A percentile compares a stretch with the other conserved stretches of the same genome.
Conservation (phyloP, 768 basidiomycete species). For the Russula earlei region DNA sequence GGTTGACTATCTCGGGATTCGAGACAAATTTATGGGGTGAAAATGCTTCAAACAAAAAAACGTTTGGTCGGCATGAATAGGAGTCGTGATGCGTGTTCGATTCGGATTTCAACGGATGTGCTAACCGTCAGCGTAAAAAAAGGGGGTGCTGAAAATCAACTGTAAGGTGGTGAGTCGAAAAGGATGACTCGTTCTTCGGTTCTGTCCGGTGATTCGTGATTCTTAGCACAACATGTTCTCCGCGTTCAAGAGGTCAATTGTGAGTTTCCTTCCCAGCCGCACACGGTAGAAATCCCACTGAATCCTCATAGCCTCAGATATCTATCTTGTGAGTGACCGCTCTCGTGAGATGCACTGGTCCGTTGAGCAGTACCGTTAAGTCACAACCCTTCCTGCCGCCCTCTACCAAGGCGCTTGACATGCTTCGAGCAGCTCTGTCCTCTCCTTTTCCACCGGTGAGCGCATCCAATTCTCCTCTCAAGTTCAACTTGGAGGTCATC, state of each 20-base stretch:
- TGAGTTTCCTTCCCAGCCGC: not conserved
- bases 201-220: not conserved
- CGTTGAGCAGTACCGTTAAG: conserved; percentile 28
- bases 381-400: conserved; percentile 56
- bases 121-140: too few relatives aligned
- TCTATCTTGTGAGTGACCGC: too few relatives aligned
- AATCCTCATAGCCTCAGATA: not conserved
- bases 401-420: conserved; percentile 48
- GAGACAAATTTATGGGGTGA: too few relatives aligned
- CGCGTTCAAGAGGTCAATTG: conserved; percentile 16
- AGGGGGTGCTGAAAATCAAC: not conserved
- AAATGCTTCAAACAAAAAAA: too few relatives aligned
- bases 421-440: conserved; percentile 51
- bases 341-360: too few relatives aligned
- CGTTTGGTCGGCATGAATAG: too few relatives aligned
- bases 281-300: not conserved
- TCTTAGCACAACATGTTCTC: conserved; percentile 16
- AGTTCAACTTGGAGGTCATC: conserved; percentile 64
- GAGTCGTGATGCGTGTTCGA: too few relatives aligned
- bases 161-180: not conserved
- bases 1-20: too few relatives aligned
- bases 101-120: too few relatives aligned
- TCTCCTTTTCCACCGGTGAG: conserved; percentile 50
- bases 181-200: not conserved
- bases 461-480: conserved; percentile 40